Evolutionary conservation across 768 basidiomycete genomes (phyloP), one percentile per base, ranked within the genome.

Genomic region (Russula sp.): DNA sequence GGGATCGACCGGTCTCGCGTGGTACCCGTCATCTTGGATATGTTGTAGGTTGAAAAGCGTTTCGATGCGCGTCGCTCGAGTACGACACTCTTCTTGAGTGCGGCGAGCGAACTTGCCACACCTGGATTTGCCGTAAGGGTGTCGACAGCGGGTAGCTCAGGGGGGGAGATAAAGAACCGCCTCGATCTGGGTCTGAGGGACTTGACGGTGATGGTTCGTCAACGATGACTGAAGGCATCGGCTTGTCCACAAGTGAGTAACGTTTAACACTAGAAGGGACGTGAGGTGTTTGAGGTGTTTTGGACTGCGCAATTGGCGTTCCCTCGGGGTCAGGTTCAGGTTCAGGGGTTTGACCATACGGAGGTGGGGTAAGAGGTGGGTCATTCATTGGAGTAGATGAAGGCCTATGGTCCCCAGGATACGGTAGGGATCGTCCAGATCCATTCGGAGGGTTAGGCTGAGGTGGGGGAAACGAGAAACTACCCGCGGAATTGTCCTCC

Each of bases 31-130:
- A 98, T 95, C 77, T 95, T 95, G 53, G 89, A 87, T 70, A 98
- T 90, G 67, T 94, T 92, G 73, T 96, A 98, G 1, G 88, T 87
- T 49, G 94, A 97, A 76, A 94, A 98, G 0, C 97, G 90, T 73
- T 98, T 98, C 24, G 92, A 94, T 20, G 96, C 96, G 52, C 96
- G 82, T 24, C 96, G 85, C 70, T 94, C 92, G 44, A 98, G 82
- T 0, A 86, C 82, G 69, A 95, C 94, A 57, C 84, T 87, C 70
- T 89, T 86, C 75, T 95, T 89, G 52, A 99, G 80, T 9, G 94
- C 94, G 8, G 92, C 93, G 11, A 98, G 81, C 6, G 92, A 89
- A 71, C 84, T 84, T 57, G 89, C 90, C 28, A 91, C 84, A 30
- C 63, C 66, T 7, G 67, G 68, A 34, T 64, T 64, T 1, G 57